These are phyloP conservation scores for Orbilia oligospora DNA, from an alignment of 2,329 filamentous ascomycete species.

Conservation along the genomic window DNA sequence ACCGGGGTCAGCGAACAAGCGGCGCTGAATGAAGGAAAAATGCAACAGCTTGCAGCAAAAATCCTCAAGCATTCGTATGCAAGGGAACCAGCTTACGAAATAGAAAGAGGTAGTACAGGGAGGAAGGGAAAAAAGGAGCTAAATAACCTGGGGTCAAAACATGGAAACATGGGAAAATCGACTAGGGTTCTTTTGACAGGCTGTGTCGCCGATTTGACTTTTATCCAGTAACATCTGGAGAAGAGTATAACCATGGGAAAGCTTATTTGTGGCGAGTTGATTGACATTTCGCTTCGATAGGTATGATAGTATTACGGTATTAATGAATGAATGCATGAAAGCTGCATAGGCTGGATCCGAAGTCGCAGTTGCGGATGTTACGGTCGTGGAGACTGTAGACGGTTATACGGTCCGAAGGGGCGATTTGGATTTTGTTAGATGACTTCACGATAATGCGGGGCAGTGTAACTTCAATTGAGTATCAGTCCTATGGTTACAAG, in stretches of 20 bases:
- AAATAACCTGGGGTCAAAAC: slow-evolving; percentile 21
- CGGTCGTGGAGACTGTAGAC: slow-evolving; percentile 37
- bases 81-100: slow-evolving; percentile 23
- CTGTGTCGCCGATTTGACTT: slow-evolving; percentile 17
- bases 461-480: not conserved
- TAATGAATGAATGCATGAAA: slow-evolving; percentile 14
- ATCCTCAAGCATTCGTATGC: slow-evolving; percentile 3
- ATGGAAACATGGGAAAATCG: slow-evolving; percentile 1
- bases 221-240: not conserved
- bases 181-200: slow-evolving; percentile 5
- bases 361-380: slow-evolving; percentile 28
- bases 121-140: not conserved
- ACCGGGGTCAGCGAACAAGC: slow-evolving; percentile 33
- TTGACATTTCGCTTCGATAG: slow-evolving; percentile 28
- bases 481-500: not conserved
- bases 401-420: slow-evolving; percentile 48
- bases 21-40: slow-evolving; percentile 7
- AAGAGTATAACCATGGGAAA: slow-evolving; percentile 24
- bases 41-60: slow-evolving; percentile 5
- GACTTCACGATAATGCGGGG: slow-evolving; percentile 21
- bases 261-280: slow-evolving; percentile 19
- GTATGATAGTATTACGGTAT: slow-evolving; percentile 13
- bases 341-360: slow-evolving; percentile 33
- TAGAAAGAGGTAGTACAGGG: not conserved
- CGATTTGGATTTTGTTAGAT: not conserved